Evolutionary conservation across 2,329 filamentous ascomycete species (phyloP), one percentile per base, ranked within the genome.

Genomic region (Paramyrothecium roridum): DNA sequence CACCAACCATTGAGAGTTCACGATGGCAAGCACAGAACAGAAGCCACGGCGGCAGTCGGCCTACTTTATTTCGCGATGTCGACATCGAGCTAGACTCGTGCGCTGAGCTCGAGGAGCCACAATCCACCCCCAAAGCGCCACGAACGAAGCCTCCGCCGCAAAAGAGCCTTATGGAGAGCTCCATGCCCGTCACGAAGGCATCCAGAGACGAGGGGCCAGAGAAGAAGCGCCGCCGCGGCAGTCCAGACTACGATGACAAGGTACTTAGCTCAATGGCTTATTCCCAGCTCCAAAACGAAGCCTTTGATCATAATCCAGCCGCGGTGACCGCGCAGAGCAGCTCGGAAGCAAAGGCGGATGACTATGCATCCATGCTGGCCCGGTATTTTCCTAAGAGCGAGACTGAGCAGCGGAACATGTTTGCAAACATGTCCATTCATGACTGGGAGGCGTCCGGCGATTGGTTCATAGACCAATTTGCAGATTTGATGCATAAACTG

Each of bases 371-470:
- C 11, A 80, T 79, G 57, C 71, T 86, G 13, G 68, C 75, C 46
- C 77, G 83, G 60, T 81, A 76, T 64, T 77, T 77, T 57, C 70
- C 68, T 53, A 73, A 78, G 54, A 71, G 72, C 10, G 76, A 77
- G 50, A 63, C 66, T 33, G 77, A 80, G 50, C 80, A 82, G 61
- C 71, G 70, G 33, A 66, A 74, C 1, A 79, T 85, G 53, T 84
- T 85, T 62, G 74, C 73, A 3, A 74, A 74, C 52, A 80, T 85
- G 75, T 68, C 78, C 1, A 72, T 84, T 16, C 70, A 75, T 17
- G 83, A 85, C 53, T 86, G 83, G 83, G 82, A 86, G 60, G 72
- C 76, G 16, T 77, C 81, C 1, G 83, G 83, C 6, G 81, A 85
- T 59, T 86, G 83, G 83, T 83, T 86, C 54, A 70, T 83, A 21